phyloP scores from a whole-genome alignment of 108 stramenopile species.

The Skeletonema menzelii region DNA sequence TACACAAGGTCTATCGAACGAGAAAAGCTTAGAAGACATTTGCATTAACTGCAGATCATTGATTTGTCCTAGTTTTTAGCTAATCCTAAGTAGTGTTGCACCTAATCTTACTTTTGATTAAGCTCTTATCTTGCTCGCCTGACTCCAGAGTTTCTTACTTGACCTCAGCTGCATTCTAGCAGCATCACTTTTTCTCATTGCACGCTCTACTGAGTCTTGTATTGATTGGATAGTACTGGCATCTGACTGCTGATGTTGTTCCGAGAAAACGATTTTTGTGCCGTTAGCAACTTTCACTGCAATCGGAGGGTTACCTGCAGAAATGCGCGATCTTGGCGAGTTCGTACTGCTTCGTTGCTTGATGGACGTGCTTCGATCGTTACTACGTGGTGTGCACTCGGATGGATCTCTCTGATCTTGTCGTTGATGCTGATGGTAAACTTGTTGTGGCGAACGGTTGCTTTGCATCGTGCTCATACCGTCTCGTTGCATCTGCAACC shows the following conservation, averaged over 20 bases:
- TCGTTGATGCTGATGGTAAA: background rate
- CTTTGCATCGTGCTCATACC: background rate
- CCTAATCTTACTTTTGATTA: background rate
- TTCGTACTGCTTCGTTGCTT: background rate
- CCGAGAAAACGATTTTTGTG: background rate
- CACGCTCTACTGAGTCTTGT: background rate
- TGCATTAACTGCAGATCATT: background rate
- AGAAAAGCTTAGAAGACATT: background rate
- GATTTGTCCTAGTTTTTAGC: too few species aligned
- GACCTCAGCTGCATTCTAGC: background rate
- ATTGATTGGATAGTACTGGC: constrained; percentile 1
- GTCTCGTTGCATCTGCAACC: background rate
- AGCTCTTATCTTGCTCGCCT: background rate
- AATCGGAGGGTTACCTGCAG: background rate
- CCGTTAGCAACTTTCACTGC: background rate
- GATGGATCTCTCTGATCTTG: background rate
- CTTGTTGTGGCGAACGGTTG: background rate
- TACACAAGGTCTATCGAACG: background rate
- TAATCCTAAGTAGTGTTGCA: too few species aligned
- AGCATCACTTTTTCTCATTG: background rate
- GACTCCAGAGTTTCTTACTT: background rate
- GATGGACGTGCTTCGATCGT: background rate
- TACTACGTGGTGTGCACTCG: background rate
- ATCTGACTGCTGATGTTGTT: background rate
- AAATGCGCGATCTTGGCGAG: background rate